Percentiles rank a stretch among this genome's conserved stretches.
These are phyloP conservation scores for Gaeumannomyces tritici DNA, from an alignment of 2,329 filamentous ascomycete species.

Conservation along the genomic window DNA sequence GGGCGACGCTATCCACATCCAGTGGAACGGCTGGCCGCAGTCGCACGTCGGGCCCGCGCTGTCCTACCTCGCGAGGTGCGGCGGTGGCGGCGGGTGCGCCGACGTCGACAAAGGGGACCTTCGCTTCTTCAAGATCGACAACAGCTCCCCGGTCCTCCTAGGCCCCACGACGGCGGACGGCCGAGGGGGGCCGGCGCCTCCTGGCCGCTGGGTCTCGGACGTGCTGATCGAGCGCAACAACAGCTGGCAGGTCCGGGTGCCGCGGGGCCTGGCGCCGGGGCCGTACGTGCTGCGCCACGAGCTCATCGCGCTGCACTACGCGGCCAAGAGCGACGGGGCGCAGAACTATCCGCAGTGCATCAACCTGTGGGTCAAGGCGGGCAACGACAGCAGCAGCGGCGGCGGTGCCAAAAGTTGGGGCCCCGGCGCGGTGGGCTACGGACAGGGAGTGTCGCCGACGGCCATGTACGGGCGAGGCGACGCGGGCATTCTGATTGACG, in stretches of 20 bases:
- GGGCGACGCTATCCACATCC: slow-evolving; percentile 44
- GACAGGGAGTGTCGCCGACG: slow-evolving; percentile 10
- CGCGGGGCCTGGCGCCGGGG: slow-evolving; percentile 28
- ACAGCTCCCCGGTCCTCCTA: slow-evolving; percentile 20
- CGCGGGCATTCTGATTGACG: slow-evolving; percentile 15
- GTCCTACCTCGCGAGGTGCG: slow-evolving; percentile 27
- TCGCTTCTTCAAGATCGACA: slow-evolving; percentile 33
- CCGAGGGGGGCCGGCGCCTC: not conserved
- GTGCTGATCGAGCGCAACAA: slow-evolving; percentile 43
- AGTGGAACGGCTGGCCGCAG: slow-evolving; percentile 54
- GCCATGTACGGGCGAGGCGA: slow-evolving; percentile 14
- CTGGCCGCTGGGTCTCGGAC: slow-evolving; percentile 28
- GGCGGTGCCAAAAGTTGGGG: not conserved
- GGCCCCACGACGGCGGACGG: slow-evolving; percentile 6
- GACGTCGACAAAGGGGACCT: slow-evolving; percentile 27
- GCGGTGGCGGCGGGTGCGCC: slow-evolving; percentile 19
- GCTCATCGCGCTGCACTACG: slow-evolving; percentile 28
- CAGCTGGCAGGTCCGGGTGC: slow-evolving; percentile 37
- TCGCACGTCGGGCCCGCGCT: slow-evolving; percentile 33
- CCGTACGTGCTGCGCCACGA: slow-evolving; percentile 46
- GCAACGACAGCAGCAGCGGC: not conserved
- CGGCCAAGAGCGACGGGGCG: slow-evolving; percentile 13
- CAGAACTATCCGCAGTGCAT: slow-evolving; percentile 22
- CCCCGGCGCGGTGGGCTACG: slow-evolving; percentile 5
- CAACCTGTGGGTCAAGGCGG: slow-evolving; percentile 17